phyloP scores from a whole-genome alignment of 2,329 filamentous ascomycete species.

The Passalora sequoiae region DNA sequence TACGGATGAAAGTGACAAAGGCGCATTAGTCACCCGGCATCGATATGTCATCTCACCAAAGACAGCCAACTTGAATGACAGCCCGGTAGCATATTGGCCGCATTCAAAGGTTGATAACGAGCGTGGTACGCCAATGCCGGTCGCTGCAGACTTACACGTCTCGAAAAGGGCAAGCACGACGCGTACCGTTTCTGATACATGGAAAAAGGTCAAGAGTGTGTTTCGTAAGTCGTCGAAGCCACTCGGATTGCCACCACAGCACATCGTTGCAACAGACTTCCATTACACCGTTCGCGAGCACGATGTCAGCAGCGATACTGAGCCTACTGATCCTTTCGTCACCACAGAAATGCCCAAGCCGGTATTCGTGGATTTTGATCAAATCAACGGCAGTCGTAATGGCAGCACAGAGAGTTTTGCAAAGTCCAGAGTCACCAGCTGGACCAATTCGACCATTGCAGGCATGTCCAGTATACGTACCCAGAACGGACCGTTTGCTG shows the following conservation, averaged over 20 bases:
- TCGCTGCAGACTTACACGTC: background rate
- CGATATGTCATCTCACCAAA: slow-evolving; percentile 22
- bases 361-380: background rate
- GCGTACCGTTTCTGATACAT: slow-evolving; percentile 60
- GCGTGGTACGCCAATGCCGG: background rate
- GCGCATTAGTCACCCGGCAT: slow-evolving; percentile 20
- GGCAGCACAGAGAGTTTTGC: slow-evolving; percentile 47
- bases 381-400: slow-evolving; percentile 37
- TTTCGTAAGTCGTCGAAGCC: slow-evolving; percentile 44
- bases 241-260: slow-evolving; percentile 45
- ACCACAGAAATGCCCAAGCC: slow-evolving; percentile 7
- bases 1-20: slow-evolving; percentile 14
- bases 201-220: slow-evolving; percentile 54
- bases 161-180: slow-evolving; percentile 34
- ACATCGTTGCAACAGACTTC: slow-evolving; percentile 41
- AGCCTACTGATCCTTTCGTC: slow-evolving; percentile 21
- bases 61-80: no score
- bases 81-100: background rate
- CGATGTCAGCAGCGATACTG: slow-evolving; percentile 11
- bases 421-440: slow-evolving; percentile 66
- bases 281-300: slow-evolving; percentile 21
- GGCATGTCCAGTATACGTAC: slow-evolving; percentile 50
- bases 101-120: background rate
- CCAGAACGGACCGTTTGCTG: slow-evolving; percentile 11
- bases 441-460: slow-evolving; percentile 60